phyloP scores from a whole-genome alignment of 345 rosid species.

The Isatis tinctoria region DNA sequence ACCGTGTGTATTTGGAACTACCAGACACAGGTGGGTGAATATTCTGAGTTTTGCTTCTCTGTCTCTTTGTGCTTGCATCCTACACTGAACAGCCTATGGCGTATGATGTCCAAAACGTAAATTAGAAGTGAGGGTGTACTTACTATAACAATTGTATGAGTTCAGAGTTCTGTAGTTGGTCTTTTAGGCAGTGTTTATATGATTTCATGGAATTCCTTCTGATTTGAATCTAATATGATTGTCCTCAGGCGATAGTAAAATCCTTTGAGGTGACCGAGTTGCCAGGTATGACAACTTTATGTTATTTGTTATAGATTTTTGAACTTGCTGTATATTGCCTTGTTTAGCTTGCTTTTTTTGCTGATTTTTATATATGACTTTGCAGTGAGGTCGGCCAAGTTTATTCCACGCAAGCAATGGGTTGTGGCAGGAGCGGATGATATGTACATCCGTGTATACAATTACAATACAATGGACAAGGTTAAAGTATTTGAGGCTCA shows the following conservation, averaged over 20 bases:
- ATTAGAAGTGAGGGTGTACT: background rate
- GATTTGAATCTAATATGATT: conserved; percentile 21
- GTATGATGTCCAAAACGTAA: background rate
- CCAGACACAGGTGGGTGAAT: conserved; percentile 74
- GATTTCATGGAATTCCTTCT: background rate
- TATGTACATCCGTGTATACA: conserved; percentile 82
- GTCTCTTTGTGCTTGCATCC: background rate
- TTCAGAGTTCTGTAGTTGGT: background rate
- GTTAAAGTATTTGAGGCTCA: conserved; percentile 96
- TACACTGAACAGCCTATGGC: background rate
- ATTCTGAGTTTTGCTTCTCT: background rate
- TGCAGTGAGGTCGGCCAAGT: conserved; percentile 95
- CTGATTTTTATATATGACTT: conserved; percentile 2
- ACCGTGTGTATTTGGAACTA: conserved; percentile 70
- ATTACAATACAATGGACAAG: conserved; percentile 89
- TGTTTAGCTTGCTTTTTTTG: conserved; percentile 1
- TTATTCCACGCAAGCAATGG: conserved; percentile 85
- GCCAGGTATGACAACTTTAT: conserved; percentile 51
- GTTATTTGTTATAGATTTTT: background rate
- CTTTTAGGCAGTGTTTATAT: background rate
- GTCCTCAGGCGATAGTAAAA: conserved; percentile 64
- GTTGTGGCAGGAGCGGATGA: conserved; percentile 95
- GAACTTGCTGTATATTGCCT: background rate
- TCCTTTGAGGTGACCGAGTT: conserved; percentile 85
- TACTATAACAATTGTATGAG: background rate